Base-by-base conservation (phyloP, 2,329 filamentous ascomycete species). In the Phialophora expanda region DNA sequence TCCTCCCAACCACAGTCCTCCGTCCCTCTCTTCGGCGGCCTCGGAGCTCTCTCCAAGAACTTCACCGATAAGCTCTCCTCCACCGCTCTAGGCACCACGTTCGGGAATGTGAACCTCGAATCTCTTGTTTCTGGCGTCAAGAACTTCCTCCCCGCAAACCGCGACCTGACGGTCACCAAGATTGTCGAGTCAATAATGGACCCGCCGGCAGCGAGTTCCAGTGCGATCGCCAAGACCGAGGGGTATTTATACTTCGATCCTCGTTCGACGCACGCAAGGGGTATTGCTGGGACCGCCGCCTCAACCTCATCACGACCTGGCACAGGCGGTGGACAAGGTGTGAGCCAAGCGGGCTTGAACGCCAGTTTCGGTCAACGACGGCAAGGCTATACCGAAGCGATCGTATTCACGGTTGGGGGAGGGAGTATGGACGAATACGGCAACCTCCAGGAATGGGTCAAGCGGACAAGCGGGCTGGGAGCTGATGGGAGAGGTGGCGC, bases 371-470 rank as follows among this genome's bases (percentile, higher is more conserved):
- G 94, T 1, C 94, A 98, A 78, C 83, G 93, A 66, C 84, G 94
- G 62, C 93, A 97, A 74, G 93, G 92, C 0, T 97, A 94, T 78
- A 91, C 87, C 56, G 93, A 97, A 74, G 91, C 92, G 0, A 89
- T 97, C 62, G 92, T 97, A n/a, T 97, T 97, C 75, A 94, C 92
- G 0, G 92, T 96, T 2, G 95, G 95, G 3, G 95, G 96, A 55
- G 95, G 95, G 50, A 97, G 93, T 76, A 98, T 99, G 91, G 95
- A 99, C 73, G 95, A 99, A 77, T 99, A 98, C 76, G 94, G 93
- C 22, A 99, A 99, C 78, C 77, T 99, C 76, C 92, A 97, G 76
- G 95, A 98, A 75, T 99, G 95, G 95, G 92, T 94, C 4, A 88
- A 87, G 77, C 85, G 94, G 70, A 93, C 92, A 3, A 84, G 80